These are phyloP conservation scores for Symmetrospora coprosmae DNA, from an alignment of 768 basidiomycete species.

Conservation along the genomic window DNA sequence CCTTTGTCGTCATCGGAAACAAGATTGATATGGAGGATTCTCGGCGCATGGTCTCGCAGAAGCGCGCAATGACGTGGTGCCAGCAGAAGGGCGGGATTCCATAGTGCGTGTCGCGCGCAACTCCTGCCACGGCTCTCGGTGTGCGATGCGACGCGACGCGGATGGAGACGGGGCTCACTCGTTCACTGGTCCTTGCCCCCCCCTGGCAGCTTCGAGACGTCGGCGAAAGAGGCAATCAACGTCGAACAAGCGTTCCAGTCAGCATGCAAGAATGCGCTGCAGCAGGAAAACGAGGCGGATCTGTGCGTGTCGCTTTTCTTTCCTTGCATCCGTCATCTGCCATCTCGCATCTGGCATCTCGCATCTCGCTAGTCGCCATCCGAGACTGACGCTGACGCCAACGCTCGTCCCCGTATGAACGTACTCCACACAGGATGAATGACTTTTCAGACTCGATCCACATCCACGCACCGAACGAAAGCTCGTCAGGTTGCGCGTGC, in stretches of 20 bases:
- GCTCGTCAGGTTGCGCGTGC: slow-evolving; percentile 12
- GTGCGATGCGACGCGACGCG: too few species aligned
- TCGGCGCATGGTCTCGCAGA: slow-evolving; percentile 97
- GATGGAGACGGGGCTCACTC: neutral
- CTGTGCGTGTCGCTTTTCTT: slow-evolving; percentile 45
- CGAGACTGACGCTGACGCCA: neutral
- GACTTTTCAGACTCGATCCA: slow-evolving; percentile 19
- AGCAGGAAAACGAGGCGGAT: slow-evolving; percentile 92
- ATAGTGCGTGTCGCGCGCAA: slow-evolving; percentile 40
- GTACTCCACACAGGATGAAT: slow-evolving; percentile 3
- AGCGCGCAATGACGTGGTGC: slow-evolving; percentile 99
- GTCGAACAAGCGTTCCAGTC: slow-evolving; percentile 99
- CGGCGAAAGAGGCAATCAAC: slow-evolving; percentile 98
- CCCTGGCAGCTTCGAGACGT: slow-evolving; percentile 64
- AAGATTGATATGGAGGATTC: slow-evolving; percentile 99
- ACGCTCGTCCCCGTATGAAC: too few species aligned
- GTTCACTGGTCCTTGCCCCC: neutral
- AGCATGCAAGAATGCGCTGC: slow-evolving; percentile 96
- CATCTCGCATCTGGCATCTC: too few species aligned
- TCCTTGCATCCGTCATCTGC: too few species aligned
- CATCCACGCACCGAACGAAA: neutral
- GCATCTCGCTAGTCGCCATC: too few species aligned
- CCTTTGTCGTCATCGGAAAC: slow-evolving; percentile 97
- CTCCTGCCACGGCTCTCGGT: too few species aligned
- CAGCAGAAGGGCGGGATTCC: slow-evolving; percentile 99